Percentiles rank a stretch among this genome's conserved stretches.
Conservation (phyloP, 257 asterid genomes). For the Linaria vulgaris region DNA sequence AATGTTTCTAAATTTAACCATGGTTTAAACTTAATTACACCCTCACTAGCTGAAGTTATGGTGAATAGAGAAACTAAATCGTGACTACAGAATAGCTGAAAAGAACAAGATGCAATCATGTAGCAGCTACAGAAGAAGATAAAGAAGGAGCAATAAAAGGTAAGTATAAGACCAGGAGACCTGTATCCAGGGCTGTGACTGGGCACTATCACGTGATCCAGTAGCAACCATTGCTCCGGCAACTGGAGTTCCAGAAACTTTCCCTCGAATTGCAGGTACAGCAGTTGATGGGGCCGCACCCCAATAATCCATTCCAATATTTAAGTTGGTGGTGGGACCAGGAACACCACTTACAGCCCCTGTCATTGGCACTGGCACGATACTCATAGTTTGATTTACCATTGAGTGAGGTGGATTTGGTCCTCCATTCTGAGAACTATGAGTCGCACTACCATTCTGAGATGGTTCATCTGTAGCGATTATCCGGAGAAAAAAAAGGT, state of each 20-base stretch:
- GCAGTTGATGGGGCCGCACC: conserved; percentile 56
- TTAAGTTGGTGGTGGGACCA: conserved; percentile 86
- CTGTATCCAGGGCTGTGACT: conserved; percentile 77
- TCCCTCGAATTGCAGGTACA: conserved; percentile 67
- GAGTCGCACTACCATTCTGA: conserved; percentile 62
- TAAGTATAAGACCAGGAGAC: conserved; percentile 31
- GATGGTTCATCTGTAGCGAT: conserved; percentile 58
- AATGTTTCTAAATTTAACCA: no score
- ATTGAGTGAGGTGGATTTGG: conserved; percentile 39
- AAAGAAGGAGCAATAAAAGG: neutral
- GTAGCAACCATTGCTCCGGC: conserved; percentile 57
- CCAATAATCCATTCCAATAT: conserved; percentile 95
- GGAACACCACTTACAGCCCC: conserved; percentile 66
- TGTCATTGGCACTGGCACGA: conserved; percentile 52
- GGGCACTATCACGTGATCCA: conserved; percentile 67
- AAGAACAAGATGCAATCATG: conserved; percentile 1
- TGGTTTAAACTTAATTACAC: no score
- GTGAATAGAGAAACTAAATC: neutral
- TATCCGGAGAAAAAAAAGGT: conserved; percentile 7
- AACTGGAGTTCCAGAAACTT: conserved; percentile 59
- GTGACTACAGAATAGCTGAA: neutral
- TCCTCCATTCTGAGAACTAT: conserved; percentile 68
- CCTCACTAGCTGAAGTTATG: no score
- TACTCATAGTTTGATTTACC: conserved; percentile 41
- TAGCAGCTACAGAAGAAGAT: conserved; percentile 9